Conservation (phyloP, 2,329 filamentous ascomycete species). For the Helminthosporium solani region DNA sequence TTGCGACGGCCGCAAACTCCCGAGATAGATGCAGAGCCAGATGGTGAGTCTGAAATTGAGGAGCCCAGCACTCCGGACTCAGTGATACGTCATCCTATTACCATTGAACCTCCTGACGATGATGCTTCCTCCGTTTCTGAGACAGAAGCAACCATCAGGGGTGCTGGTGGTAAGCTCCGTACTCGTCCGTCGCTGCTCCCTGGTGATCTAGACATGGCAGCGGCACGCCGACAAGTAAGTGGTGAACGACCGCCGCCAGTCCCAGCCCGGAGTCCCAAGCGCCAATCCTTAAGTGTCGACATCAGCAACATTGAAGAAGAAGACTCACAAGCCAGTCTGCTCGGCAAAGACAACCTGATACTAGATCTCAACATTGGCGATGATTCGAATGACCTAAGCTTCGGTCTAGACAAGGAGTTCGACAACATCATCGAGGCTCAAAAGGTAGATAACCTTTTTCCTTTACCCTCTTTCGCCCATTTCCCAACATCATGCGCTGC, state of each 20-base stretch:
- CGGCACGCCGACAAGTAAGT: constrained; percentile 81
- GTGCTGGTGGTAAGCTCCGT: constrained; percentile 82
- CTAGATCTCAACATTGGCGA: constrained; percentile 80
- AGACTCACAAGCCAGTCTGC: constrained; percentile 30
- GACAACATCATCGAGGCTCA: constrained; percentile 92
- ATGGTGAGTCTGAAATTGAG: constrained; percentile 46
- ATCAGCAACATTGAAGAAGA: constrained; percentile 36
- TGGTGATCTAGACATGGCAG: constrained; percentile 82
- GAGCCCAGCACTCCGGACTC: constrained; percentile 80
- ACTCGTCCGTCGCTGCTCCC: constrained; percentile 86
- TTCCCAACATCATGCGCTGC: constrained; percentile 31
- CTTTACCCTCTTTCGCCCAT: constrained; percentile 34
- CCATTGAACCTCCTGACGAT: constrained; percentile 40
- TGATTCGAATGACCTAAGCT: constrained; percentile 67
- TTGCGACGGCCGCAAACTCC: constrained; percentile 56
- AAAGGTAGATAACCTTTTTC: constrained; percentile 71
- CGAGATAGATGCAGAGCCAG: constrained; percentile 32
- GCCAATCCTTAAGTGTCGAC: constrained; percentile 39
- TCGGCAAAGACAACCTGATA: constrained; percentile 49
- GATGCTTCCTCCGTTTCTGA: constrained; percentile 73
- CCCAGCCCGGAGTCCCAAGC: constrained; percentile 41
- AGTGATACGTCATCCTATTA: constrained; percentile 76
- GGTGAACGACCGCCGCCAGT: constrained; percentile 60
- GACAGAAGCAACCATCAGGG: constrained; percentile 82
- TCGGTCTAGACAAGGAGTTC: constrained; percentile 89